These are phyloP conservation scores for Cytospora schulzeri DNA, from an alignment of 2,329 filamentous ascomycete species.

Conservation along the genomic window DNA sequence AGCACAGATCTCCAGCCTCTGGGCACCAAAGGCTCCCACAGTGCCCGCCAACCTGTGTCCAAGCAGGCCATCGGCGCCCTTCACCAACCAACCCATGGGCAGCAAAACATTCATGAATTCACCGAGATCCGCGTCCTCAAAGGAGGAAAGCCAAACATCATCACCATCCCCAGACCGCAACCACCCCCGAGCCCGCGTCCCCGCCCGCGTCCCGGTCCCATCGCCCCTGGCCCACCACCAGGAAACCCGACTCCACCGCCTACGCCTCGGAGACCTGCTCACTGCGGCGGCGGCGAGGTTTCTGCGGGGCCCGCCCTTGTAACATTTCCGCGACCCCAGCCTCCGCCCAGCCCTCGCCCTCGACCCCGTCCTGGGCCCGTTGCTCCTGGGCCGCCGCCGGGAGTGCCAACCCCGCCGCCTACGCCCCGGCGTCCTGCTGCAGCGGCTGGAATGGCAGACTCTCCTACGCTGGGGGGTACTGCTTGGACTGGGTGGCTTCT, in stretches of 20 bases:
- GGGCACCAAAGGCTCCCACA: background rate
- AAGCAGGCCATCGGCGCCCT: background rate
- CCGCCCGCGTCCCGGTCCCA: conserved; percentile 21
- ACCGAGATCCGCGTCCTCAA: conserved; percentile 5
- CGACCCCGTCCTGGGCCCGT: conserved; percentile 23
- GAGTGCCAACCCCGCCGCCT: conserved; percentile 23
- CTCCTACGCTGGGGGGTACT: background rate
- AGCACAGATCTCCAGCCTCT: background rate
- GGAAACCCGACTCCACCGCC: conserved; percentile 24
- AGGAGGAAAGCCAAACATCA: conserved; percentile 1
- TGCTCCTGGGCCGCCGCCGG: conserved; percentile 18
- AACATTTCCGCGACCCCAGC: conserved; percentile 12
- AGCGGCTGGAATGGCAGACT: background rate
- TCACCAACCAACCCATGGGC: background rate
- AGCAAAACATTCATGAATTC: background rate
- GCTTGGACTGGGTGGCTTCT: background rate
- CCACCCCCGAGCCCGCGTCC: conserved; percentile 26
- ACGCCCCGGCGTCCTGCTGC: conserved; percentile 15
- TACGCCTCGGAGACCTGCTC: conserved; percentile 13
- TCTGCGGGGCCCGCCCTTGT: background rate
- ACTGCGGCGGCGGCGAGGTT: too few species aligned
- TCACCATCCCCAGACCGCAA: conserved; percentile 13
- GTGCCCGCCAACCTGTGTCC: background rate
- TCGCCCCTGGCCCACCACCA: conserved; percentile 14
- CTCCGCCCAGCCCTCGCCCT: conserved; percentile 22